These are phyloP conservation scores for Nepenthes alata DNA, from an alignment of 179 eudicot species.

Conservation along the genomic window DNA sequence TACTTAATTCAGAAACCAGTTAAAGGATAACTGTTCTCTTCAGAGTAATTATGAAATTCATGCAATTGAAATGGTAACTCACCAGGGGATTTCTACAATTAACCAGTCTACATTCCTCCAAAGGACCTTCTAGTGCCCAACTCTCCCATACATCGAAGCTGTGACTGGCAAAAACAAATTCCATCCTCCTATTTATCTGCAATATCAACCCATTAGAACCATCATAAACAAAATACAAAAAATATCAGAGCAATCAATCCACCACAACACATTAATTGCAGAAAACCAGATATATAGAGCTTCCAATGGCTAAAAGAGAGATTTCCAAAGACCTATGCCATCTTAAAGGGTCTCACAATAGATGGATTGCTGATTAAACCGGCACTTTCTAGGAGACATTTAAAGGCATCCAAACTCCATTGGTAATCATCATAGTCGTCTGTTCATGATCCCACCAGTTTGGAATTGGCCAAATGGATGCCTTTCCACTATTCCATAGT, in stretches of 20 bases:
- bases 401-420: too few species aligned
- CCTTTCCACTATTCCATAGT: too few species aligned
- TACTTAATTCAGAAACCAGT: too few species aligned
- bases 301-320: too few species aligned
- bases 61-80: constrained; percentile 10
- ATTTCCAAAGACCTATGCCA: too few species aligned
- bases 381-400: too few species aligned
- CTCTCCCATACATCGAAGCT: constrained; percentile 98
- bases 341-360: neutral
- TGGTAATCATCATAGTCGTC: too few species aligned
- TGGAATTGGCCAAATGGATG: too few species aligned
- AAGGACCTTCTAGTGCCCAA: constrained; percentile 85
- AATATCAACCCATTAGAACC: constrained; percentile 10
- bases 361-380: neutral
- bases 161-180: constrained; percentile 96
- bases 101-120: constrained; percentile 80
- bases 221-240: neutral
- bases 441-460: too few species aligned
- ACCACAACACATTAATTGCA: neutral
- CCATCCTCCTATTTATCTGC: constrained; percentile 93
- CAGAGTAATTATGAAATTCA: neutral
- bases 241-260: neutral
- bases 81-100: constrained; percentile 85
- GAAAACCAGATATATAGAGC: neutral
- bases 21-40: too few species aligned